Conservation (phyloP, 2,329 filamentous ascomycete genomes). For the Aspergillus pseudoterreus region DNA sequence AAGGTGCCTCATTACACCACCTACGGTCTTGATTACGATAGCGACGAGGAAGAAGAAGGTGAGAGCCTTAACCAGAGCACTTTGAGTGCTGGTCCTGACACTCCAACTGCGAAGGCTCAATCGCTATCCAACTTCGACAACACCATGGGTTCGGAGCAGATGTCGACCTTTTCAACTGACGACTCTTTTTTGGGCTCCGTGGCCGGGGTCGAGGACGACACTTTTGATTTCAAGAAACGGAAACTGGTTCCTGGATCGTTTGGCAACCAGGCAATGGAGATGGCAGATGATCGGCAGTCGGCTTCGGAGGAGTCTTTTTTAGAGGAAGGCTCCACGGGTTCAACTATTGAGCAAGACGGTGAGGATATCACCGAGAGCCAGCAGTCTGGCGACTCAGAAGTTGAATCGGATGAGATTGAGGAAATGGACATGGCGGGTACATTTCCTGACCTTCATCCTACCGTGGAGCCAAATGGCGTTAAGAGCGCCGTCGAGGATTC, state of each 20-base stretch:
- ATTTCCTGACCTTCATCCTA: constrained; percentile 68
- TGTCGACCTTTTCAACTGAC: constrained; percentile 38
- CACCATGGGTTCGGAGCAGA: constrained; percentile 34
- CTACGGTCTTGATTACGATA: constrained; percentile 82
- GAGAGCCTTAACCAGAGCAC: constrained; percentile 50
- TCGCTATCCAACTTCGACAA: constrained; percentile 24
- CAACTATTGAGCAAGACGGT: constrained; percentile 59
- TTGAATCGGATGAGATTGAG: constrained; percentile 60
- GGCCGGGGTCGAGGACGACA: constrained; percentile 50
- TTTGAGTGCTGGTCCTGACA: constrained; percentile 51
- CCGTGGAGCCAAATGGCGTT: constrained; percentile 68
- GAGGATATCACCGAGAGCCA: constrained; percentile 49
- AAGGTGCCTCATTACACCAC: constrained; percentile 95
- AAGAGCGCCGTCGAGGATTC: constrained; percentile 41
- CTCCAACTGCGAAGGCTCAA: constrained; percentile 40
- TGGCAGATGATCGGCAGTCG: constrained; percentile 42
- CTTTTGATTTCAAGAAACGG: constrained; percentile 54
- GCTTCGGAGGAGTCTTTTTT: constrained; percentile 71
- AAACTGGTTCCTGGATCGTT: constrained; percentile 74
- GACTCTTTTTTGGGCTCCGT: constrained; percentile 39
- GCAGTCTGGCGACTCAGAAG: constrained; percentile 61
- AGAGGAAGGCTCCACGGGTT: constrained; percentile 86
- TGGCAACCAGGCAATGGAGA: constrained; percentile 58
- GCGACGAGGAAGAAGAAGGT: constrained; percentile 61
- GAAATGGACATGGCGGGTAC: constrained; percentile 83